A percentile compares a stretch with the other conserved stretches of the same genome.
phyloP scores from a whole-genome alignment of 345 rosid genomes.

The Eucalyptus sp. region DNA sequence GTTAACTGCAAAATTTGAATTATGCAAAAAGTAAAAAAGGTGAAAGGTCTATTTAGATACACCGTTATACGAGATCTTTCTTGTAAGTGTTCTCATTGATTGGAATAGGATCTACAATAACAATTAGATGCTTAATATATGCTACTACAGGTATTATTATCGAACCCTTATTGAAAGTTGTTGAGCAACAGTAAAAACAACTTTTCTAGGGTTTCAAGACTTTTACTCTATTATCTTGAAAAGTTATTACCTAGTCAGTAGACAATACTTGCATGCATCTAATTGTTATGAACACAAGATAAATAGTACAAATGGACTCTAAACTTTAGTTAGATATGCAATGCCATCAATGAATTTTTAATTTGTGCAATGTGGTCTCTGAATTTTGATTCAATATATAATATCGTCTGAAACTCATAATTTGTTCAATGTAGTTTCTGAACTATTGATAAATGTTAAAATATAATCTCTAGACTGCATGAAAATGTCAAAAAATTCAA shows the following conservation, averaged over 20 bases:
- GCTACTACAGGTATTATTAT: too few species aligned
- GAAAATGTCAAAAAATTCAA: too few species aligned
- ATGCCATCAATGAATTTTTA: not conserved
- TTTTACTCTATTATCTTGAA: too few species aligned
- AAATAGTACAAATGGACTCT: not conserved
- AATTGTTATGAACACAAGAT: not conserved
- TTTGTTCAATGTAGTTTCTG: fast-evolving
- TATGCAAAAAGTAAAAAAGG: too few species aligned
- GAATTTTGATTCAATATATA: too few species aligned
- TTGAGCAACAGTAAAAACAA: not conserved
- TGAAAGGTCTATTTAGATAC: not conserved
- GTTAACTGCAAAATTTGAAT: not conserved
- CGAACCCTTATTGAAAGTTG: not conserved
- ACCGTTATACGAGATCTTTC: not conserved
- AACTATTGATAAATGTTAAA: too few species aligned
- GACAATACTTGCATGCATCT: not conserved
- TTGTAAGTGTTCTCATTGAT: too few species aligned
- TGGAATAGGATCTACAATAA: too few species aligned
- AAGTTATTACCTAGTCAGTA: not conserved
- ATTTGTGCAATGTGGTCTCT: too few species aligned
- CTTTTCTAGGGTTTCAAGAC: not conserved
- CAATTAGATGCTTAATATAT: too few species aligned
- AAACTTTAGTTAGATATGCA: too few species aligned
- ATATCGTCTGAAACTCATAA: too few species aligned
- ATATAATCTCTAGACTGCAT: fast-evolving